A percentile compares a stretch with the other conserved stretches of the same genome.
These are phyloP conservation scores for Aspergillus sp. DNA, from an alignment of 2,329 filamentous ascomycete genomes.

Conservation along the genomic window DNA sequence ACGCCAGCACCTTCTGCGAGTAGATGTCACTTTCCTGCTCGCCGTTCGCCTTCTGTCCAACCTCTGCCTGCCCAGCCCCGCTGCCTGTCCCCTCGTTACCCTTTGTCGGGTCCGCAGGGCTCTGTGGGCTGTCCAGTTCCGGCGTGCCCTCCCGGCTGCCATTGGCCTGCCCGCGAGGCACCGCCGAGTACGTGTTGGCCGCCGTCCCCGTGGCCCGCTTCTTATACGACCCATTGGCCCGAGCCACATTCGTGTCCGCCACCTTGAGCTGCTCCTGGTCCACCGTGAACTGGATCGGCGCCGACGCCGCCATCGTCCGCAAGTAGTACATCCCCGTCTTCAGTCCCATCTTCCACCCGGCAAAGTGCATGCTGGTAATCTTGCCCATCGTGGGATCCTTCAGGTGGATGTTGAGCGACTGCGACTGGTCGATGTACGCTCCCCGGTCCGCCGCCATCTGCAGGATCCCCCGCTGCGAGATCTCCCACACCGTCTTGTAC, in stretches of 20 bases:
- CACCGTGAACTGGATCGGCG: conserved; percentile 97
- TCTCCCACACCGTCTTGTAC: conserved; percentile 99
- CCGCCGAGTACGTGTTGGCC: conserved; percentile 49
- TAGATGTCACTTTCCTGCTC: conserved; percentile 84
- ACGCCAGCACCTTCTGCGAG: conserved; percentile 80
- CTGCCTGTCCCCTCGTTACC: conserved; percentile 32
- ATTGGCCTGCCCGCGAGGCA: conserved; percentile 55
- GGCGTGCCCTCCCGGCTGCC: conserved; percentile 40
- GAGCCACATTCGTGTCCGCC: conserved; percentile 67
- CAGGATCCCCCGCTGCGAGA: conserved; percentile 87
- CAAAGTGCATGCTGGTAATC: conserved; percentile 99
- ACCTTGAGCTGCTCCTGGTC: conserved; percentile 92
- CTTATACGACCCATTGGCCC: conserved; percentile 50
- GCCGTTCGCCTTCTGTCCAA: conserved; percentile 63
- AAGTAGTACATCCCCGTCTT: conserved; percentile 99
- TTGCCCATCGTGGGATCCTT: conserved; percentile 99
- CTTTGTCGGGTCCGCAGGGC: conserved; percentile 54
- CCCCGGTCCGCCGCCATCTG: conserved; percentile 98
- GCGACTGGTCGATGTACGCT: conserved; percentile 97
- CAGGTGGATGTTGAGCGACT: conserved; percentile 99
- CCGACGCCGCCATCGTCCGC: conserved; percentile 90
- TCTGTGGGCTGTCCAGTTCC: conserved; percentile 14
- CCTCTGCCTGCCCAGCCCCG: conserved; percentile 31
- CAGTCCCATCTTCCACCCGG: conserved; percentile 96
- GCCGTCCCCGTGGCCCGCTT: conserved; percentile 57